Evolutionary conservation across 148 eudicot genomes (phyloP).

Genomic region (Rhododendron kiyosumense): DNA sequence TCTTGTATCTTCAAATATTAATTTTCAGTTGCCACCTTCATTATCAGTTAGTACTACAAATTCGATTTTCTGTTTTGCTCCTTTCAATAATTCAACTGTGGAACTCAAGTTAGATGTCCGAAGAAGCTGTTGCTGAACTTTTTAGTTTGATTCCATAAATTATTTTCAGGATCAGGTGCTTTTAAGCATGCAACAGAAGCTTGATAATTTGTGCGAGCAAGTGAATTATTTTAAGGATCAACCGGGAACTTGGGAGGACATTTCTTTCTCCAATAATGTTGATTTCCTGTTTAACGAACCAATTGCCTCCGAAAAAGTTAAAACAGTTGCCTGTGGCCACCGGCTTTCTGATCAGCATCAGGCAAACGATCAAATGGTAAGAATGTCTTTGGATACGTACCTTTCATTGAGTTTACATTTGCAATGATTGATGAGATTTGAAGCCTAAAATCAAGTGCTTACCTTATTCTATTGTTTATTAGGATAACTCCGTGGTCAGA

Average conservation of each 20-base stretch:
- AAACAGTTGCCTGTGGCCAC: conserved; percentile 35
- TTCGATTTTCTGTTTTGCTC: not conserved
- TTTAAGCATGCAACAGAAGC: conserved; percentile 77
- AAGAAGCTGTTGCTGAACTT: not conserved
- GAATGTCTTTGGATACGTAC: not conserved
- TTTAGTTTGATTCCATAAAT: not conserved
- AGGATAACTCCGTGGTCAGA: conserved; percentile 34
- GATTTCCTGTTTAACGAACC: conserved; percentile 19
- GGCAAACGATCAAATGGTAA: conserved; percentile 36
- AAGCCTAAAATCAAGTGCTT: not conserved
- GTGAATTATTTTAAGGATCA: conserved; percentile 57
- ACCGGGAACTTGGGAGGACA: conserved; percentile 23
- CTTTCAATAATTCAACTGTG: not conserved
- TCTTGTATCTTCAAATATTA: not conserved
- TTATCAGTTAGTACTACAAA: not conserved
- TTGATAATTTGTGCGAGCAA: conserved; percentile 71
- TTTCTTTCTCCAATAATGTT: conserved; percentile 10
- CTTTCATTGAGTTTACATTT: not conserved
- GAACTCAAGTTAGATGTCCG: not conserved
- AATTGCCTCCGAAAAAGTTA: conserved; percentile 15
- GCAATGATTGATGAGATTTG: not conserved
- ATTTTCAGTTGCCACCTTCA: not conserved
- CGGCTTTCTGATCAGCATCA: conserved; percentile 62
- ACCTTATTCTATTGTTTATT: conserved; percentile 1
- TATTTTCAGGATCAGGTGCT: conserved; percentile 68